Evolutionary conservation across 305 asterid genomes (phyloP), one percentile per base, ranked within the genome.

Genomic region (Solanum chacoense): DNA sequence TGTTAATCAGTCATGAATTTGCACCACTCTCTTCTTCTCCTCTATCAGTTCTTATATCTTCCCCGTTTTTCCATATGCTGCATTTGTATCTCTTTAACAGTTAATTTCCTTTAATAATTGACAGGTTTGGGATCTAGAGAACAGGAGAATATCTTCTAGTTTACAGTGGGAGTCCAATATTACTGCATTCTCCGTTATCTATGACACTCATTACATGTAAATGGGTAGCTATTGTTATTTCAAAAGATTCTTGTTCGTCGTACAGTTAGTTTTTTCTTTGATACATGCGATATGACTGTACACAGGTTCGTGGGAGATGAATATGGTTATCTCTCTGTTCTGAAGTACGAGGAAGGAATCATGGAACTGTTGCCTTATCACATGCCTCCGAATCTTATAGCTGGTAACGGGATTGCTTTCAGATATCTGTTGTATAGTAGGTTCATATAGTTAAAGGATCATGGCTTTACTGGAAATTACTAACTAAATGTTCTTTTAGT

Each of bases 111-210:
- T 28, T 18, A 72, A 89, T 84, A 84, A 85, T 87, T 89, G 85
- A 89, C 96, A 97, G 99, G 94, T 96, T 80, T 97, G 99, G 99
- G 98, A 97, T 92, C 96, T 97, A 79, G 98, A 93, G 89, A 96
- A 80, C 92, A 94, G 98, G 94, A 87, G 92, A 88, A 89, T 95
- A 88, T 91, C 97, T 85, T 92, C 95, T 86, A 92, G 80, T 77
- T 87, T 96, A 85, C 94, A 94, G 88, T 97, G 99, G 99, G 99
- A 97, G 91, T 97, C 99, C 89, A 95, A 94, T 91, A 92, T 97
- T 93, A 96, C 99, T 87, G 96, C 98, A 42, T 95, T 96, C 93
- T 93, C 96, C 85, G 93, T 93, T 90, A 92, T 96, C 84, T 91
- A 88, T 88, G 96, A 98, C 87, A 95, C 99, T 88, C 94, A 93